Conservation (phyloP, 2,329 filamentous ascomycete species). For the Penicillium sp. region DNA sequence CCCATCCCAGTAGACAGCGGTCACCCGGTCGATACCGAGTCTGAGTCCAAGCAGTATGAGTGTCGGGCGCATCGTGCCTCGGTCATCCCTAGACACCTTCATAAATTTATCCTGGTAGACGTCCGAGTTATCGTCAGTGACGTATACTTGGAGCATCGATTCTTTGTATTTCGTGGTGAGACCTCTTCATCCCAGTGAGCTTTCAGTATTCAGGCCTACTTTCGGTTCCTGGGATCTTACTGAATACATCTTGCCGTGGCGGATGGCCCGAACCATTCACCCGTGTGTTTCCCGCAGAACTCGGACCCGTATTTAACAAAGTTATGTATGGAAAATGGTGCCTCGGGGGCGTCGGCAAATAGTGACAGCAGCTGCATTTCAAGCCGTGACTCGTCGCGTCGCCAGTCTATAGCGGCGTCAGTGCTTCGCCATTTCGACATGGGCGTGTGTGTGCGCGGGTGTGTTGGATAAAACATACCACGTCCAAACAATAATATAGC, state of each 20-base stretch:
- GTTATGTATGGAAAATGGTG: slow-evolving; percentile 92
- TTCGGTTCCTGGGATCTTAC: slow-evolving; percentile 56
- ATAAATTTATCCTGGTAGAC: slow-evolving; percentile 91
- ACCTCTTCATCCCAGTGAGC: slow-evolving; percentile 59
- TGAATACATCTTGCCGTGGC: slow-evolving; percentile 93
- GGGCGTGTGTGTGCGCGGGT: not conserved
- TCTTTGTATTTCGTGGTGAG: slow-evolving; percentile 69
- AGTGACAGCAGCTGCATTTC: slow-evolving; percentile 76
- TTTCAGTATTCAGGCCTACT: not conserved
- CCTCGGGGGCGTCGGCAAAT: slow-evolving; percentile 84
- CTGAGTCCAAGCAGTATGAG: slow-evolving; percentile 87
- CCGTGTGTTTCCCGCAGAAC: slow-evolving; percentile 90
- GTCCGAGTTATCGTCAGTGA: slow-evolving; percentile 86
- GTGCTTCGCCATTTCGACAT: not conserved
- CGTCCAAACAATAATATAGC: slow-evolving; percentile 74
- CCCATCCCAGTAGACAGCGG: slow-evolving; percentile 93
- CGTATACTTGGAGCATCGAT: slow-evolving; percentile 76
- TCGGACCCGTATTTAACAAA: slow-evolving; percentile 88
- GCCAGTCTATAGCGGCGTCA: slow-evolving; percentile 68
- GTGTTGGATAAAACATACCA: slow-evolving; percentile 56
- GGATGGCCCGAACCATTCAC: slow-evolving; percentile 98
- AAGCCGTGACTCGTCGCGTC: slow-evolving; percentile 61
- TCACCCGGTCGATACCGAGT: slow-evolving; percentile 92
- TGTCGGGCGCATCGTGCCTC: slow-evolving; percentile 75
- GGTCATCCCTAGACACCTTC: slow-evolving; percentile 72